A percentile compares a stretch with the other conserved stretches of the same genome.
These are phyloP conservation scores for Udeniomyces megalosporus DNA, from an alignment of 768 basidiomycete genomes.

Conservation along the genomic window DNA sequence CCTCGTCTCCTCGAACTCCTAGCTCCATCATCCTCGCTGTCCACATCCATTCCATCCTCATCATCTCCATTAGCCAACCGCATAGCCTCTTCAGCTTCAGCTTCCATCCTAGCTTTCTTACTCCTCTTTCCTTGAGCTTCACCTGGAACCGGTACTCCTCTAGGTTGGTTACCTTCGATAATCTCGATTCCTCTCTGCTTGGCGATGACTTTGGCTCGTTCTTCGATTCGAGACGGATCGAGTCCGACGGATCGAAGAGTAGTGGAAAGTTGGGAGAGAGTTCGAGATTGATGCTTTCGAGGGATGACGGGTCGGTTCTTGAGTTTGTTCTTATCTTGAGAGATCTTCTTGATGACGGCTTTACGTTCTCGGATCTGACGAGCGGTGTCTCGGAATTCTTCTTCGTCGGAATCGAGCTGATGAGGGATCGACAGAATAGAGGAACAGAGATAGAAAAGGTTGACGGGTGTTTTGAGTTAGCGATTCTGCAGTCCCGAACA, in stretches of 20 bases:
- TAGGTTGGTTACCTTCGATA: conserved; percentile 8
- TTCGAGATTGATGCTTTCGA: conserved; percentile 46
- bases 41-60: conserved; percentile 14
- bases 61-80: conserved; percentile 19
- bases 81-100: conserved; percentile 35
- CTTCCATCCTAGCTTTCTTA: conserved; percentile 50
- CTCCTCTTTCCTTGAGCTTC: conserved; percentile 24
- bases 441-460: not conserved
- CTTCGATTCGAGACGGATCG: conserved; percentile 72
- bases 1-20: conserved; percentile 43
- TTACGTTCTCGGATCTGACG: conserved; percentile 43
- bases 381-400: conserved; percentile 45
- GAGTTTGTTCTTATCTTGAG: conserved; percentile 53
- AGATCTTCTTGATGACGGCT: conserved; percentile 43
- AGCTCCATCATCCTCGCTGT: conserved; percentile 30
- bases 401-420: conserved; percentile 19
- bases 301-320: conserved; percentile 71
- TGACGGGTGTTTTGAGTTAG: conserved; percentile 32
- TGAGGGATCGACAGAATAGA: not conserved
- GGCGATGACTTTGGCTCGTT: conserved; percentile 68
- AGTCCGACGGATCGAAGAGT: conserved; percentile 75
- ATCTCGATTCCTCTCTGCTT: conserved; percentile 39
- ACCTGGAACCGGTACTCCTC: conserved; percentile 10
- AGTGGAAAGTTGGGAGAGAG: conserved; percentile 55
- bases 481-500: too few species aligned